These are phyloP conservation scores for Parachaetomium inaequale DNA, from an alignment of 495 filamentous ascomycete species.

Conservation along the genomic window DNA sequence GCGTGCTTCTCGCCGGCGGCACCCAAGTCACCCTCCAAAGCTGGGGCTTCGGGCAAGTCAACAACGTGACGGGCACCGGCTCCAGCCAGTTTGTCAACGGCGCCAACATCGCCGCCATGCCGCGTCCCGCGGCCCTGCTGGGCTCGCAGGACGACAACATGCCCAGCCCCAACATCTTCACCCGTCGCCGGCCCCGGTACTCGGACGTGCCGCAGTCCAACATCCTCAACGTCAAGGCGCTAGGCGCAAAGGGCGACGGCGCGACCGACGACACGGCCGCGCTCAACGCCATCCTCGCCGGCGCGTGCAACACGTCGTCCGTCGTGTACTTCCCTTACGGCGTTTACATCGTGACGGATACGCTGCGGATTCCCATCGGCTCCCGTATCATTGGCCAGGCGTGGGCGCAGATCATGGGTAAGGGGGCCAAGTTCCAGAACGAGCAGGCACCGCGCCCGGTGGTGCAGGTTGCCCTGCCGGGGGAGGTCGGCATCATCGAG, in stretches of 20 bases:
- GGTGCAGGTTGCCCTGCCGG: slow-evolving; percentile 61
- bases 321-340: slow-evolving; percentile 13
- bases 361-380: slow-evolving; percentile 51
- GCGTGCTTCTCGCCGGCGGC: no score
- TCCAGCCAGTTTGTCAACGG: no score
- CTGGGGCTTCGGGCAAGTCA: no score
- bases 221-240: slow-evolving; percentile 43
- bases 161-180: no score
- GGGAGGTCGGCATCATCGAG: slow-evolving; percentile 73
- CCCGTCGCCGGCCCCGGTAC: neutral
- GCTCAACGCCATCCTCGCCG: neutral
- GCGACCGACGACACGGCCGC: slow-evolving; percentile 59
- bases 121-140: no score
- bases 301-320: slow-evolving; percentile 34
- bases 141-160: no score
- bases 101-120: no score
- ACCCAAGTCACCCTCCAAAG: no score
- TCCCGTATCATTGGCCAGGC: slow-evolving; percentile 46
- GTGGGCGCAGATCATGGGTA: slow-evolving; percentile 42
- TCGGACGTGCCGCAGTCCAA: neutral
- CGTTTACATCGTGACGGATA: slow-evolving; percentile 23
- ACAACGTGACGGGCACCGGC: no score
- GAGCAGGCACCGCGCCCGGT: slow-evolving; percentile 60
- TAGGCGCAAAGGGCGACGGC: slow-evolving; percentile 58
- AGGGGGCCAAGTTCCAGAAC: slow-evolving; percentile 46